These are phyloP conservation scores for Danielozyma ontarioensis DNA, from an alignment of 805 yeast genomes.

Conservation along the genomic window DNA sequence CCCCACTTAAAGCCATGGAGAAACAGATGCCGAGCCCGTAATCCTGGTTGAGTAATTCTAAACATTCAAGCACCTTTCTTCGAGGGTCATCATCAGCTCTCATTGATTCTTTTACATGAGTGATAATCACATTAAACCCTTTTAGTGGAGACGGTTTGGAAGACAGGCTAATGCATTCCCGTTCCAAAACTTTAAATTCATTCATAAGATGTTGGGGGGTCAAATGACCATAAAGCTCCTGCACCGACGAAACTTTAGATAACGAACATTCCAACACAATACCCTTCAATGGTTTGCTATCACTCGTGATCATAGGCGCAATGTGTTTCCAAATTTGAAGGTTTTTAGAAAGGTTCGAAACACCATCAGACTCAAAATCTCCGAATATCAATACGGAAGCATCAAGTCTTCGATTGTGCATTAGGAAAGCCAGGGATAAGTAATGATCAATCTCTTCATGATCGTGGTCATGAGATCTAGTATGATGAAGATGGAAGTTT, in stretches of 20 bases:
- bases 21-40: conserved; percentile 41
- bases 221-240: conserved; percentile 71
- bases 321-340: conserved; percentile 52
- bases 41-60: conserved; percentile 33
- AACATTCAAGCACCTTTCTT: conserved; percentile 42
- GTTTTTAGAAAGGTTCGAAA: conserved; percentile 36
- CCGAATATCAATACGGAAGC: conserved; percentile 64
- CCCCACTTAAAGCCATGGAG: conserved; percentile 53
- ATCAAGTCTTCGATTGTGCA: conserved; percentile 30
- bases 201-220: conserved; percentile 58
- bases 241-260: conserved; percentile 33
- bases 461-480: neutral
- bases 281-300: conserved; percentile 36
- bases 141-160: conserved; percentile 29
- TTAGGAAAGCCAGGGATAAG: conserved; percentile 57
- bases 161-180: conserved; percentile 9
- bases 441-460: conserved; percentile 12
- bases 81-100: conserved; percentile 56
- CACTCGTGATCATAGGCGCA: conserved; percentile 38
- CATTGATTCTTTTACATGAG: conserved; percentile 45
- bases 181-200: conserved; percentile 41
- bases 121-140: conserved; percentile 44
- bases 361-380: conserved; percentile 69
- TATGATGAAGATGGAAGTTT: neutral
- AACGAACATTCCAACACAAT: conserved; percentile 75